Conservation (phyloP, 371 early-diverging fungal species). For the Mucor piriformis region DNA sequence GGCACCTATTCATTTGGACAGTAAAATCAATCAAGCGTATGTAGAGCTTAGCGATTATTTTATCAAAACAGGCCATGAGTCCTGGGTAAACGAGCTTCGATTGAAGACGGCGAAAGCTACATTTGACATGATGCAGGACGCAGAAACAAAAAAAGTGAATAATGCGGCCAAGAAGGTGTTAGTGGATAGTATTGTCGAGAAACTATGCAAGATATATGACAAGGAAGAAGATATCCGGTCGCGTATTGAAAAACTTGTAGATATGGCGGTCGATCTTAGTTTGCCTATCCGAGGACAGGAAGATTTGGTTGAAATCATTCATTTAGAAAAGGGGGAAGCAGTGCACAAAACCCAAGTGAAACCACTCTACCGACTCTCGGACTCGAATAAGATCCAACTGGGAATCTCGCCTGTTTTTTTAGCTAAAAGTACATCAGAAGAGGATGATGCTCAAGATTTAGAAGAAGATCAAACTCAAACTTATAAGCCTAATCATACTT, state of each 20-base stretch:
- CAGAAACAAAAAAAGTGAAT: neutral
- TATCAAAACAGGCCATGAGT: neutral
- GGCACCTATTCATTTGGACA: constrained; percentile 13
- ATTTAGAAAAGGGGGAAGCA: neutral
- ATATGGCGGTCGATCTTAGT: constrained; percentile 27
- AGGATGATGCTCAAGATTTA: neutral
- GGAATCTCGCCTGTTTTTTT: constrained; percentile 25
- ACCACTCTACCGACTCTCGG: constrained; percentile 9
- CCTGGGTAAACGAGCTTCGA: constrained; percentile 16
- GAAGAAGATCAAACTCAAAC: constrained; percentile 7
- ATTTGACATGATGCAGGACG: constrained; percentile 3
- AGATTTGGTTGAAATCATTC: constrained; percentile 6
- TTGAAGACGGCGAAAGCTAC: constrained; percentile 23
- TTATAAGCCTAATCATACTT: constrained; percentile 8
- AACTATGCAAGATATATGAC: neutral
- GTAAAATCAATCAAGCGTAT: constrained; percentile 1
- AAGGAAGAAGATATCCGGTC: neutral
- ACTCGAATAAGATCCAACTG: constrained; percentile 4
- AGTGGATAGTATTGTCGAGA: neutral
- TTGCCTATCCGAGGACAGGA: constrained; percentile 29
- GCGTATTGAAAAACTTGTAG: constrained; percentile 19
- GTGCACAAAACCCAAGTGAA: constrained; percentile 21
- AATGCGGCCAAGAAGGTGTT: neutral
- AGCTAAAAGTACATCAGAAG: constrained; percentile 14
- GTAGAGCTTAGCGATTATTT: neutral